Conservation (phyloP, 116 monocot species). For the Zostera marina region DNA sequence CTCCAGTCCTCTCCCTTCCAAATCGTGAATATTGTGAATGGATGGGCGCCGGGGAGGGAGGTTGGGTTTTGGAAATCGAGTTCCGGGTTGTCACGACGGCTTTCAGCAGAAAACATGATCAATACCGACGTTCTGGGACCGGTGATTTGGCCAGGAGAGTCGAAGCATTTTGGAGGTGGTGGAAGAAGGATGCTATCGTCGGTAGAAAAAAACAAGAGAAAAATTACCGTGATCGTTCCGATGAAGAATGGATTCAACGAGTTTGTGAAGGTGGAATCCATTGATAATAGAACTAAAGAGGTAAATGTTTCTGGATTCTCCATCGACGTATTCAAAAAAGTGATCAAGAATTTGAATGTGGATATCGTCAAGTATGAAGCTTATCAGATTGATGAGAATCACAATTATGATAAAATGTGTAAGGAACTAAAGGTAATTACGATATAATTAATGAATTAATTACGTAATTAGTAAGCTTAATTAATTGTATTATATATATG, state of each 20-base stretch:
- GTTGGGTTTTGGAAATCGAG: slow-evolving; percentile 28
- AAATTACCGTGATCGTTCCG: slow-evolving; percentile 27
- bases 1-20: slow-evolving; percentile 14
- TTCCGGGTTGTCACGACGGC: slow-evolving; percentile 1
- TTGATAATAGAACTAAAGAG: slow-evolving; percentile 10
- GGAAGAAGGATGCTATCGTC: slow-evolving; percentile 31
- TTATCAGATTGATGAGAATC: neutral
- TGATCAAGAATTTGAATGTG: slow-evolving; percentile 1
- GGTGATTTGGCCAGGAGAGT: slow-evolving; percentile 19
- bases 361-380: neutral
- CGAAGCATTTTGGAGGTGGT: slow-evolving; percentile 7
- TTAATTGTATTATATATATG: neutral
- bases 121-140: too few species aligned
- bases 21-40: slow-evolving; percentile 28
- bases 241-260: slow-evolving; percentile 34
- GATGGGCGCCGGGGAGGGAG: neutral
- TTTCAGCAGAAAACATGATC: too few species aligned
- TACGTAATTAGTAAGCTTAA: neutral
- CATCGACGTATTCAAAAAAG: slow-evolving; percentile 41
- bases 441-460: neutral
- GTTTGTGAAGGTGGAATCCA: slow-evolving; percentile 34
- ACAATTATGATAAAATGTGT: slow-evolving; percentile 14
- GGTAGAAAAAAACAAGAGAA: slow-evolving; percentile 21
- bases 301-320: slow-evolving; percentile 17
- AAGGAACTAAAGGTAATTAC: neutral